phyloP scores from a whole-genome alignment of 352 stramenopile species.

The Globisporangium cederbergense region DNA sequence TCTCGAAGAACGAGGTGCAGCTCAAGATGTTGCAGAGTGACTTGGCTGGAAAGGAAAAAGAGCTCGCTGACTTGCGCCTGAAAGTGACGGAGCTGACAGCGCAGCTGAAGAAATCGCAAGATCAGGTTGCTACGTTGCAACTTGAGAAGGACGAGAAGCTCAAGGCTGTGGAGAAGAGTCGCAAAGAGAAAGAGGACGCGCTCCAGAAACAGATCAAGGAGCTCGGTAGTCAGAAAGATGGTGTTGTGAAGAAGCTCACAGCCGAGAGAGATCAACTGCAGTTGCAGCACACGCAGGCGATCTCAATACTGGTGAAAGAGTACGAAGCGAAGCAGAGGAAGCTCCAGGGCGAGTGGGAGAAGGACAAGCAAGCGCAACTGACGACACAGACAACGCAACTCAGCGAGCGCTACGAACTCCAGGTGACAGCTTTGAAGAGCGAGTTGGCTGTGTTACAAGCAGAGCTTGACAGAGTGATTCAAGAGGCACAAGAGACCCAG shows the following conservation, averaged over 20 bases:
- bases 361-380: slow-evolving; percentile 20
- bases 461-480: not conserved
- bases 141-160: slow-evolving; percentile 28
- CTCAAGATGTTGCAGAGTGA: slow-evolving; percentile 11
- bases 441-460: slow-evolving; percentile 19
- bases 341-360: slow-evolving; percentile 20
- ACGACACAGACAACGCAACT: slow-evolving; percentile 19
- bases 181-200: slow-evolving; percentile 43
- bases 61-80: slow-evolving; percentile 17
- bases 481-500: slow-evolving; percentile 8
- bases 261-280: slow-evolving; percentile 25
- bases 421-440: slow-evolving; percentile 20
- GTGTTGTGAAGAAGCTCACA: slow-evolving; percentile 22
- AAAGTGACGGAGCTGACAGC: slow-evolving; percentile 19
- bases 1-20: slow-evolving; percentile 15
- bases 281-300: slow-evolving; percentile 18
- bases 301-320: slow-evolving; percentile 19
- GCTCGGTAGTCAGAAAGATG: slow-evolving; percentile 27
- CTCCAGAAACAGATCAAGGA: slow-evolving; percentile 37
- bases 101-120: slow-evolving; percentile 24
- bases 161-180: slow-evolving; percentile 24
- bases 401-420: slow-evolving; percentile 24
- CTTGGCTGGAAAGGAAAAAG: slow-evolving; percentile 2
- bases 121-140: slow-evolving; percentile 26
- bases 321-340: slow-evolving; percentile 12